phyloP scores from a whole-genome alignment of 208 protist species.

The Acanthamoeba polyphaga region DNA sequence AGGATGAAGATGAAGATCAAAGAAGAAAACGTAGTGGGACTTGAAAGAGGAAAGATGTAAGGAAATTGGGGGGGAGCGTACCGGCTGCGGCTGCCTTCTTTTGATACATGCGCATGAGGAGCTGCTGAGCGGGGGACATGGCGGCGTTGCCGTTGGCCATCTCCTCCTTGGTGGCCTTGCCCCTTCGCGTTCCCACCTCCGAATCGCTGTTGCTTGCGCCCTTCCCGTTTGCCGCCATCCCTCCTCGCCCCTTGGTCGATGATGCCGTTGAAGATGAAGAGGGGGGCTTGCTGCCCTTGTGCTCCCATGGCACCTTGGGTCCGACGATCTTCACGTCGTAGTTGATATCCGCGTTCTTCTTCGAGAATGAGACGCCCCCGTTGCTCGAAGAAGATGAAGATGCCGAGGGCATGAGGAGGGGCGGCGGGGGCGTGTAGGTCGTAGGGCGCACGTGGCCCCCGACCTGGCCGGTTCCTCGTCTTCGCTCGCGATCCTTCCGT shows the following conservation, averaged over 20 bases:
- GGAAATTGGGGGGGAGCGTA: background rate
- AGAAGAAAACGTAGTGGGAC: background rate
- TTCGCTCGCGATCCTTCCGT: constrained; percentile 16
- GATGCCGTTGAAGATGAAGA: background rate
- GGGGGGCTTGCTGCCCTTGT: background rate
- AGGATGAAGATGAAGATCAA: background rate
- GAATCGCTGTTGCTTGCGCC: constrained; percentile 23
- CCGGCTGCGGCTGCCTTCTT: constrained; percentile 17
- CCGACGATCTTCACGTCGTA: no score
- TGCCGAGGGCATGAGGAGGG: constrained; percentile 16
- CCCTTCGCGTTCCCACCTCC: background rate
- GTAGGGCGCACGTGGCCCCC: background rate
- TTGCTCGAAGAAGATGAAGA: background rate
- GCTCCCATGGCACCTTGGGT: background rate
- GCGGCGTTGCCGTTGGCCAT: background rate
- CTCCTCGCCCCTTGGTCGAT: background rate
- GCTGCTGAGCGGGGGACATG: constrained; percentile 38
- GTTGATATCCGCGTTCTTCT: no score
- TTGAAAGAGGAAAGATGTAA: no score
- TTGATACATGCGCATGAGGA: constrained; percentile 42
- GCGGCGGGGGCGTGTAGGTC: constrained; percentile 20
- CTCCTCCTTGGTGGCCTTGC: background rate
- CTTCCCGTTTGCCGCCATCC: background rate
- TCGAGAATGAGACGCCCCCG: background rate
- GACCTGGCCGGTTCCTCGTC: background rate